Conservation (phyloP, 1,284 basidiomycete genomes). For the Moniliophthora roreri region DNA sequence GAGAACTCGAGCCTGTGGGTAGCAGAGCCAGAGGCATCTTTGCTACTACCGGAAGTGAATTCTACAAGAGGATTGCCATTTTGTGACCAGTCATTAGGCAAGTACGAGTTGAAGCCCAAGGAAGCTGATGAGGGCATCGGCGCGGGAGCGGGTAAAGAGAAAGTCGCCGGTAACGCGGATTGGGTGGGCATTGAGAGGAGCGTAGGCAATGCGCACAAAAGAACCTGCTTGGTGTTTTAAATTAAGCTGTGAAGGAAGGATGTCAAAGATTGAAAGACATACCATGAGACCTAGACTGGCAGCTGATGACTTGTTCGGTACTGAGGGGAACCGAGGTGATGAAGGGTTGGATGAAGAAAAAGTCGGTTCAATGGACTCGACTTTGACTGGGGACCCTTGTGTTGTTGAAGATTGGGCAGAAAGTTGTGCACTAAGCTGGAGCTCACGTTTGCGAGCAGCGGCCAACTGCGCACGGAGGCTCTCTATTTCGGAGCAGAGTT, state of each 20-base stretch:
- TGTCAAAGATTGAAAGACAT: conserved; percentile 27
- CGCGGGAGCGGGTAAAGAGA: conserved; percentile 51
- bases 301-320: conserved; percentile 47
- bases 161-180: conserved; percentile 48
- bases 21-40: conserved; percentile 29
- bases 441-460: conserved; percentile 64
- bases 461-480: conserved; percentile 63
- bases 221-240: conserved; percentile 47
- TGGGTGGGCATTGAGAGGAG: conserved; percentile 65
- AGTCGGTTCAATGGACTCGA: conserved; percentile 47
- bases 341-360: conserved; percentile 35
- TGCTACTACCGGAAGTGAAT: conserved; percentile 34
- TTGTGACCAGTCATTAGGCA: conserved; percentile 55
- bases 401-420: conserved; percentile 34
- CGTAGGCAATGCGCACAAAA: conserved; percentile 73
- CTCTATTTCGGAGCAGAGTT: conserved; percentile 60
- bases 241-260: conserved; percentile 19
- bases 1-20: conserved; percentile 56
- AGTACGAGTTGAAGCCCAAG: conserved; percentile 48
- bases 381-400: conserved; percentile 44
- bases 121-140: conserved; percentile 47
- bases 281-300: conserved; percentile 74
- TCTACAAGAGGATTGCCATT: conserved; percentile 53
- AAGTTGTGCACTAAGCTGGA: conserved; percentile 60
- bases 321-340: conserved; percentile 36